Evolutionary conservation across 2,329 filamentous ascomycete genomes (phyloP).

Genomic region (Aspergillus tanneri): DNA sequence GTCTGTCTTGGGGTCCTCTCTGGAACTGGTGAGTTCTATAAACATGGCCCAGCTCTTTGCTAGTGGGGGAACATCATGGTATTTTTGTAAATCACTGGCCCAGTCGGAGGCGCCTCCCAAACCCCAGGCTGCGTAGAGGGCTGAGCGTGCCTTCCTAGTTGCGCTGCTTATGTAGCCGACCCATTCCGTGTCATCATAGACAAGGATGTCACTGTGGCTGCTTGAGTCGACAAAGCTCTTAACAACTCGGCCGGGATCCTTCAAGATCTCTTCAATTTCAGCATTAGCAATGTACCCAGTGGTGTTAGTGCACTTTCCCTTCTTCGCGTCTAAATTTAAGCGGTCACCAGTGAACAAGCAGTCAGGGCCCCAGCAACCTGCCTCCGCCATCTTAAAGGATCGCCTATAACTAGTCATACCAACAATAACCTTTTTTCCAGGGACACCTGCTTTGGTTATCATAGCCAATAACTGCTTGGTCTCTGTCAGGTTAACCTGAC

Average conservation of each 20-base stretch:
- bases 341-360: conserved; percentile 25
- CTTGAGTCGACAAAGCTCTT: not conserved
- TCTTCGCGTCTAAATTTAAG: conserved; percentile 35
- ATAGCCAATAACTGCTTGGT: conserved; percentile 29
- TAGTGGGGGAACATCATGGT: no score
- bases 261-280: conserved; percentile 38
- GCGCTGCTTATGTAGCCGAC: conserved; percentile 33
- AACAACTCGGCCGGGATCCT: not conserved
- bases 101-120: conserved; percentile 38
- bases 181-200: conserved; percentile 18
- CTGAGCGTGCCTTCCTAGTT: conserved; percentile 24
- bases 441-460: conserved; percentile 22
- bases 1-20: not conserved
- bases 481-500: conserved; percentile 43
- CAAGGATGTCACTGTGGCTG: not conserved
- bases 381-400: conserved; percentile 30
- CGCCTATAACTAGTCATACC: conserved; percentile 36
- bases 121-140: conserved; percentile 22
- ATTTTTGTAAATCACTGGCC: conserved; percentile 33
- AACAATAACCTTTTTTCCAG: conserved; percentile 28
- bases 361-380: conserved; percentile 26
- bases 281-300: conserved; percentile 39
- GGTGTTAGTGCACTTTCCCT: conserved; percentile 33
- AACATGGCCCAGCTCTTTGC: not conserved
- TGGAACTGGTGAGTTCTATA: not conserved